Base-by-base conservation (phyloP, 2,329 filamentous ascomycete genomes). In the Cladosporium sp. region DNA sequence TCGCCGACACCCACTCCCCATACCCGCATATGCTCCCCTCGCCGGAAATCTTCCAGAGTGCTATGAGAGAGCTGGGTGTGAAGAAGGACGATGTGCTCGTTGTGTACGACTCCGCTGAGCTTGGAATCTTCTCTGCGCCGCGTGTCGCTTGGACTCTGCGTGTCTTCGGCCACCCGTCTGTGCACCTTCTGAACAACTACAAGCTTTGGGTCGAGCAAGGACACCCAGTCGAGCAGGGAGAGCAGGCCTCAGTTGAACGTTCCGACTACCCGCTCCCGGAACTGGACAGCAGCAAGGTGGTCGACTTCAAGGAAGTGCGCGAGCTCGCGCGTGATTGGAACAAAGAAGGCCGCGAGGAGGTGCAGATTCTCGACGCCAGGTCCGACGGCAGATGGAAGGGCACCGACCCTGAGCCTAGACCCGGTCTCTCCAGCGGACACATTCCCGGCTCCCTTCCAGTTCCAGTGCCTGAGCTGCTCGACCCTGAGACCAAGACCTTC, bases 11-110 rank as follows among this genome's bases (percentile, higher is more conserved):
- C 58, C 82, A 83, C 60, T 95, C 87, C 50, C 87, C 89, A 1
- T 97, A 96, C 67, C 92, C 93, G 7, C 93, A 99, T 69, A 99
- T 99, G 93, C 82, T 99, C 2, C 93, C 93, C 2, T 85, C 80
- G 7, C 78, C 88, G 32, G 83, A 88, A 63, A 79, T 82, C 45
- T 97, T 99, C 65, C 88, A 89, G 39, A 80, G 85, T 48, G 89
- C 91, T 37, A 95, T 99, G 91, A 85, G 87, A 60, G 82, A 86
- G 58, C 73, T 99, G 43, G 93, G 93, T 7, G 93, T 99, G 58
- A 82, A 84, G 50, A 82, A 83, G 56, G 89, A 96, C 58, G 93
- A 99, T 59, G 87, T 84, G 30, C 82, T 99, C 3, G 93, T 99
- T 1, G 89, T 99, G 4, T 99, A 99, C 66, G 93, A 99, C 67